These are phyloP conservation scores for Podila minutissima DNA, from an alignment of 192 early-diverging fungal genomes.

Conservation along the genomic window DNA sequence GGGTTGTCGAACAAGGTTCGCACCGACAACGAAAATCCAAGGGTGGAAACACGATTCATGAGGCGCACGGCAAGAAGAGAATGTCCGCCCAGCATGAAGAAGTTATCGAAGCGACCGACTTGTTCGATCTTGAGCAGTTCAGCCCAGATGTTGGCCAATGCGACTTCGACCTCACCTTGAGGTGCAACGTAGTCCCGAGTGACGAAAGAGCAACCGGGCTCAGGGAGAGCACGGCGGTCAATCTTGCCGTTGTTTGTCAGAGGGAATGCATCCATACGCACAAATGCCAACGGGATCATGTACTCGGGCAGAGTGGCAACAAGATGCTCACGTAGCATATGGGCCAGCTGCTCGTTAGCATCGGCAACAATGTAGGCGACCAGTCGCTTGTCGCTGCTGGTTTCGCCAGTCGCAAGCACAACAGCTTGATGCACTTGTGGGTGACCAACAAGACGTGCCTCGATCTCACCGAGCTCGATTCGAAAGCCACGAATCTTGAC, in stretches of 20 bases:
- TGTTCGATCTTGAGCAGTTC: neutral
- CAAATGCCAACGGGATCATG: constrained; percentile 60
- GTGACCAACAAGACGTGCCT: no score
- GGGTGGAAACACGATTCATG: neutral
- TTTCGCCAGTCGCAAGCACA: no score
- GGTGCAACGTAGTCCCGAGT: neutral
- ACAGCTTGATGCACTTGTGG: no score
- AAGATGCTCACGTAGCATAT: constrained; percentile 1
- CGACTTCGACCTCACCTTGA: constrained; percentile 3
- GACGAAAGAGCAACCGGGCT: constrained; percentile 1
- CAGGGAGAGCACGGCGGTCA: constrained; percentile 31
- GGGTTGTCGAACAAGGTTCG: neutral
- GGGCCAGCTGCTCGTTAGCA: no score
- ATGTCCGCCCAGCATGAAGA: constrained; percentile 14
- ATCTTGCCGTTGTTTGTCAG: constrained; percentile 29
- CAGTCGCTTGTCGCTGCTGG: no score
- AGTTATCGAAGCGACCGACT: constrained; percentile 3
- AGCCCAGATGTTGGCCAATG: neutral
- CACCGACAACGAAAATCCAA: constrained; percentile 1
- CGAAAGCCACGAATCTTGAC: no score
- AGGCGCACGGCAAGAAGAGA: neutral
- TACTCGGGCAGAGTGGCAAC: constrained; percentile 57
- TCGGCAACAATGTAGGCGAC: no score
- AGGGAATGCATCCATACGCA: constrained; percentile 16
- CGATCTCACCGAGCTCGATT: no score